Base-by-base conservation (phyloP, 331 rosid genomes). In the Telfairia occidentalis region DNA sequence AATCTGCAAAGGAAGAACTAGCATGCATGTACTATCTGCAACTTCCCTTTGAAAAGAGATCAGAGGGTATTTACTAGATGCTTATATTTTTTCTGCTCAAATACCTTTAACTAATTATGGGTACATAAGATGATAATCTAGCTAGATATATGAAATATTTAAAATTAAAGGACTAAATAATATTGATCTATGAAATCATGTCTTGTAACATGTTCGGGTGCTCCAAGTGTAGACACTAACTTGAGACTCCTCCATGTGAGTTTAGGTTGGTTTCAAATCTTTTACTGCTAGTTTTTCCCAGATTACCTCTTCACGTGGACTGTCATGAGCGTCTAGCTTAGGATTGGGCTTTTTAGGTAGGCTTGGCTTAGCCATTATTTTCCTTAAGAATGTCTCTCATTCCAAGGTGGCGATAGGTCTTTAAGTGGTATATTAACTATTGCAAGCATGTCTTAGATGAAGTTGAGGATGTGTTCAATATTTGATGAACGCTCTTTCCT, bases 11-110 rank as follows among this genome's bases (percentile, higher is more conserved):
- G 87, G 87, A 89, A 78, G 90, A 77, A 79, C 77, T 88, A 66
- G 97, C 98, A 53, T 94, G 98, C 90, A 78, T 82, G 60, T 94
- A 88, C 81, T 91, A 91, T 83, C 84, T 89, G 70, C 92, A 82
- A 73, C 88, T 89, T 82, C 95, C 92, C 24, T 9, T 60, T 4
- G 96, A 89, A 81, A 89, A 78, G 84, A 86, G 79, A 87, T 87
- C 92, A 24, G 97, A 87, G 76, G 98, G 98, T 91, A 91, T 75
- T 83, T 46, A 78, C 42, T 75, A 46, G 13, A 58, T 72, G 35
- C 57, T 21, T 66, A 29, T 30, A 42, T 30, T 21, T 37, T 19
- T 40, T 21, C 7, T 54, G 63, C 28, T 9, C 28, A 32, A 60
- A 19, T 28, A 38, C 75, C 73, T 65, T 65, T 38, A 30, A 30